phyloP scores from a whole-genome alignment of 805 yeast genomes.

The Kluyveromyces siamensis region DNA sequence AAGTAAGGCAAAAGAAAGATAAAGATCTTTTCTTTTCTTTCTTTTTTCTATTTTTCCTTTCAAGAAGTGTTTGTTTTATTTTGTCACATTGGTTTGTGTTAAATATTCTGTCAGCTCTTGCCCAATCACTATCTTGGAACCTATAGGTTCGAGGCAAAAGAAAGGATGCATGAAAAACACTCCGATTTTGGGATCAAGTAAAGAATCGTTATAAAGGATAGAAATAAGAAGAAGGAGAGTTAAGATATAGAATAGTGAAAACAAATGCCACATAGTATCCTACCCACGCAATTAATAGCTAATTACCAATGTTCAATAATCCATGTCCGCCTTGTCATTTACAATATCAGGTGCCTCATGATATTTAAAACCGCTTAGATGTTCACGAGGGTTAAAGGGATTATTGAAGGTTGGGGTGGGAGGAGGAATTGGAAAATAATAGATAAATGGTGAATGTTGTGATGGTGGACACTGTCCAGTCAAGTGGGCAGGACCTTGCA shows the following conservation, averaged over 20 bases:
- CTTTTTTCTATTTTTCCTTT: too few relatives aligned
- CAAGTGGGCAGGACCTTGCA: conserved; percentile 1
- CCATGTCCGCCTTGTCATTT: conserved; percentile 3
- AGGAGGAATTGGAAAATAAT: conserved; percentile 28
- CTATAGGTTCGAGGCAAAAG: too few relatives aligned
- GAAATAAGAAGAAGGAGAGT: neutral
- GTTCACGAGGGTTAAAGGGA: conserved; percentile 1
- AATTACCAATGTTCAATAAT: conserved; percentile 1
- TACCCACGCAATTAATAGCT: neutral
- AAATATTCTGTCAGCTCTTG: too few relatives aligned
- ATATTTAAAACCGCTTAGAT: neutral
- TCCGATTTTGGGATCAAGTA: too few relatives aligned
- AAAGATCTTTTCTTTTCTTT: neutral
- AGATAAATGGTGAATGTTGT: conserved; percentile 15
- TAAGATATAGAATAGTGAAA: neutral
- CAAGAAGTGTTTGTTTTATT: too few relatives aligned
- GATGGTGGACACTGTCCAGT: conserved; percentile 1
- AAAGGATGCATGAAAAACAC: too few relatives aligned
- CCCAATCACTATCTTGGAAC: too few relatives aligned
- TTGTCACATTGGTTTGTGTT: too few relatives aligned
- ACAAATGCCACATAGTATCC: neutral
- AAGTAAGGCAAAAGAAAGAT: too few relatives aligned
- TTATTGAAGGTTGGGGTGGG: conserved; percentile 7
- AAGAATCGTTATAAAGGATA: neutral
- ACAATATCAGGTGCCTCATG: neutral